These are phyloP conservation scores for Oryza longistaminata DNA, from an alignment of 176 grass and related monocot genomes.

Conservation along the genomic window DNA sequence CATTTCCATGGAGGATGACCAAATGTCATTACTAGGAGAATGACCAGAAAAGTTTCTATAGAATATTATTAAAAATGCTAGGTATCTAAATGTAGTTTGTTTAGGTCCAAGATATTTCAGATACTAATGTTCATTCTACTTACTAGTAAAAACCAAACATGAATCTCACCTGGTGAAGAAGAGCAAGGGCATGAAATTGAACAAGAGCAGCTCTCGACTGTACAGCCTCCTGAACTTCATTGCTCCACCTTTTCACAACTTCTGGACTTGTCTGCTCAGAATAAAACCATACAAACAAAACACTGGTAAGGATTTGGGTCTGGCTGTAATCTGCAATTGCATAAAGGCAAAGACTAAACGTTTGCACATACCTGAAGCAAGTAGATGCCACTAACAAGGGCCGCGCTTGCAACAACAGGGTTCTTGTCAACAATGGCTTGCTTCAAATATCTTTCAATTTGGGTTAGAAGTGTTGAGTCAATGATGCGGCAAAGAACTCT, in stretches of 20 bases:
- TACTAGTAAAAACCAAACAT: slow-evolving; percentile 4
- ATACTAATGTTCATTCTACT: not conserved
- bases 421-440: slow-evolving; percentile 99
- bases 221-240: slow-evolving; percentile 98
- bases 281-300: slow-evolving; percentile 31
- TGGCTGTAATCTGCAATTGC: slow-evolving; percentile 6
- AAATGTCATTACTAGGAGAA: not conserved
- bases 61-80: not conserved
- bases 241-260: slow-evolving; percentile 99
- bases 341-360: slow-evolving; percentile 22
- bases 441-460: slow-evolving; percentile 97
- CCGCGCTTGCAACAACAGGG: slow-evolving; percentile 93
- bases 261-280: slow-evolving; percentile 76
- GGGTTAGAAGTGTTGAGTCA: slow-evolving; percentile 92
- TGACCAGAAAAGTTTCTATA: not conserved
- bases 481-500: slow-evolving; percentile 96
- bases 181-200: slow-evolving; percentile 96
- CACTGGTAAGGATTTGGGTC: not conserved
- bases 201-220: slow-evolving; percentile 94
- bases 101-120: slow-evolving; percentile 6
- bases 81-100: not conserved
- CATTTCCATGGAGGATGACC: not conserved
- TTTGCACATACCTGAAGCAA: slow-evolving; percentile 69
- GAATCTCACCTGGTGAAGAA: slow-evolving; percentile 87
- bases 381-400: slow-evolving; percentile 98